These are phyloP conservation scores for Wickerhamiella azyma DNA, from an alignment of 805 yeast genomes.

Conservation along the genomic window DNA sequence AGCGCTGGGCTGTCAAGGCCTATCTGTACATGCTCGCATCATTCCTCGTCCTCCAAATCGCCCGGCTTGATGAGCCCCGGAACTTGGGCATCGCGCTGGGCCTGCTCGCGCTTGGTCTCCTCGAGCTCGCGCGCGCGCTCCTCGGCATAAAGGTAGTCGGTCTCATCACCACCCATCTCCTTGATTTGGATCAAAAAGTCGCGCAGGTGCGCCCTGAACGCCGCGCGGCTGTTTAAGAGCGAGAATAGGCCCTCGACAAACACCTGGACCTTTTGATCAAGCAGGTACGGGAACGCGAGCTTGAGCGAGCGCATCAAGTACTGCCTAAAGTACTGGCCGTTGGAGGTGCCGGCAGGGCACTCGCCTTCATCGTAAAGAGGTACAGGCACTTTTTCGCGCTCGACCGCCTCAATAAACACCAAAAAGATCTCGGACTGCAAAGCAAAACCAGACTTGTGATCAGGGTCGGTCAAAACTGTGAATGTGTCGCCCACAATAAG, in stretches of 20 bases:
- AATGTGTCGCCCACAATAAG: constrained; percentile 85
- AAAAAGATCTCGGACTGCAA: constrained; percentile 76
- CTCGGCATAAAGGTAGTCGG: constrained; percentile 88
- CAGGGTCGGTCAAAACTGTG: constrained; percentile 87
- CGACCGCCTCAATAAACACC: constrained; percentile 69
- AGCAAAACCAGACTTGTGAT: constrained; percentile 92
- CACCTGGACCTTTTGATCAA: constrained; percentile 64
- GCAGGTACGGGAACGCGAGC: constrained; percentile 86
- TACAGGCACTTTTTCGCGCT: constrained; percentile 54
- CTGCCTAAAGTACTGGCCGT: constrained; percentile 62
- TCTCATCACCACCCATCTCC: constrained; percentile 79
- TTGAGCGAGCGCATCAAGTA: constrained; percentile 69
- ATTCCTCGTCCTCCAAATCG: constrained; percentile 58
- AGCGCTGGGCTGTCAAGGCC: no score
- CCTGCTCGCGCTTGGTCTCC: constrained; percentile 56
- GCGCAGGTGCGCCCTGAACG: constrained; percentile 73
- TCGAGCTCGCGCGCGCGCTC: constrained; percentile 67
- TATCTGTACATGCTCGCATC: no score
- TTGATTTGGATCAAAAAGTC: constrained; percentile 94
- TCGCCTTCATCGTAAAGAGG: constrained; percentile 72
- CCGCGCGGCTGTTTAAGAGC: constrained; percentile 56
- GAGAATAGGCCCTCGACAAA: constrained; percentile 62
- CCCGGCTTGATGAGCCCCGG: constrained; percentile 94
- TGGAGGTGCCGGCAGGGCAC: constrained; percentile 76
- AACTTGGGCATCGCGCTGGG: constrained; percentile 69